Evolutionary conservation across 805 yeast species (phyloP), one percentile per base, ranked within the genome.

Genomic region (Starmera dryadoides): DNA sequence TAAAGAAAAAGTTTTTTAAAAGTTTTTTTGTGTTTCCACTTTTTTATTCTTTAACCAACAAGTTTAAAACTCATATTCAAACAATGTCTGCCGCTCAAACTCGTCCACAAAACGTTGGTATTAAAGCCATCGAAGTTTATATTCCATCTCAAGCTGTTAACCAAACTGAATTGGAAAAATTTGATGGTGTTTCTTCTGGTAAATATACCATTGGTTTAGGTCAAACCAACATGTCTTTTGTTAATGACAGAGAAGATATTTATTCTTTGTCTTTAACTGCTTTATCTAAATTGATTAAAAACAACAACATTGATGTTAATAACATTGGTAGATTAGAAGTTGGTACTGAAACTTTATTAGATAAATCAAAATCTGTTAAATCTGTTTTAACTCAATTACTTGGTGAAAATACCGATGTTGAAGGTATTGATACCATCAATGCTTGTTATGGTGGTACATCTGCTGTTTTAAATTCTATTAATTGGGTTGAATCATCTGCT

Each of bases 381-480:
- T 79, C 96, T 29, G 95, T 93, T 32, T 73, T 93, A 63, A 91
- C 88, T 86, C 97, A 89, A 68, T 77, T 93, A 50, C 81, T 93
- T 51, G 87, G 83, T 42, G 91, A 77, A 39, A 93, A 93, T 73
- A 65, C 73, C 53, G 98, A 93, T 58, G 72, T 91, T 53, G 98
- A 93, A 69, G 98, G 98, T 66, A 71, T 93, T 46, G 98, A 93
- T 66, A 88, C 95, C 49, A 63, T 88, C 55, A 93, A 93, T 64
- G 98, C 98, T 25, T 93, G 98, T 71, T 93, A 93, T 65, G 98
- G 98, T 64, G 98, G 98, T 64, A 91, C 98, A 47, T 79, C 81
- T 55, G 98, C 98, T 10, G 76, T 93, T 23, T 81, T 93, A 71
- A 93, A 91, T 69, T 78, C 96, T 12, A 63, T 93, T 55, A 88